phyloP scores from a whole-genome alignment of 116 monocot genomes.

The Posidonia oceanica region DNA sequence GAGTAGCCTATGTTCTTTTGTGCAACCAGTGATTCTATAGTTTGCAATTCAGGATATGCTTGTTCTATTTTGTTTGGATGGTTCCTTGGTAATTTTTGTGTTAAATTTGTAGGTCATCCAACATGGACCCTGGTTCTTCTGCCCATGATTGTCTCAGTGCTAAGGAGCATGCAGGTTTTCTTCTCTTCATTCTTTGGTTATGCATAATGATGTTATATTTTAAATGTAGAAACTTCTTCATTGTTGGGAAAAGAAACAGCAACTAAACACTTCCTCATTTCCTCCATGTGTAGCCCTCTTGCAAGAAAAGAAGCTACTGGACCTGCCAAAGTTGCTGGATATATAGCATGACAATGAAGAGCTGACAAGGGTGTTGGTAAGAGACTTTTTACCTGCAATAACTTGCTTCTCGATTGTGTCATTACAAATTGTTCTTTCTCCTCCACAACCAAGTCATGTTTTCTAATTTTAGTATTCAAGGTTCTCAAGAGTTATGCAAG shows the following conservation, averaged over 20 bases:
- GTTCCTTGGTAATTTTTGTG: neutral
- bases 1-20: constrained; percentile 8
- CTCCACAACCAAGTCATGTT: too few relatives aligned
- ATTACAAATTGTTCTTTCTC: too few relatives aligned
- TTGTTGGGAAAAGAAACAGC: neutral
- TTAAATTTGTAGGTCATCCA: constrained; percentile 49
- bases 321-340: constrained; percentile 80
- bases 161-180: constrained; percentile 73
- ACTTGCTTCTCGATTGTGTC: neutral
- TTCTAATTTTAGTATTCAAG: too few relatives aligned
- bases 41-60: neutral
- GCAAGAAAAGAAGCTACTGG: constrained; percentile 82
- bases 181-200: constrained; percentile 3
- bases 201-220: neutral
- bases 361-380: constrained; percentile 58
- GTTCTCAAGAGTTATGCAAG: too few relatives aligned
- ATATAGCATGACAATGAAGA: constrained; percentile 74
- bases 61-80: neutral
- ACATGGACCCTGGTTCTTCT: constrained; percentile 58
- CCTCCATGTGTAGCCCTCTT: constrained; percentile 52
- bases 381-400: neutral
- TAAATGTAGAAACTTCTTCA: neutral
- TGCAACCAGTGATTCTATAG: neutral
- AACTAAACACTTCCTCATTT: neutral
- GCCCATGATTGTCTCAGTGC: constrained; percentile 58